Evolutionary conservation across 2,329 filamentous ascomycete genomes (phyloP), one percentile per base, ranked within the genome.

Genomic region (Knoxdaviesia proteae): DNA sequence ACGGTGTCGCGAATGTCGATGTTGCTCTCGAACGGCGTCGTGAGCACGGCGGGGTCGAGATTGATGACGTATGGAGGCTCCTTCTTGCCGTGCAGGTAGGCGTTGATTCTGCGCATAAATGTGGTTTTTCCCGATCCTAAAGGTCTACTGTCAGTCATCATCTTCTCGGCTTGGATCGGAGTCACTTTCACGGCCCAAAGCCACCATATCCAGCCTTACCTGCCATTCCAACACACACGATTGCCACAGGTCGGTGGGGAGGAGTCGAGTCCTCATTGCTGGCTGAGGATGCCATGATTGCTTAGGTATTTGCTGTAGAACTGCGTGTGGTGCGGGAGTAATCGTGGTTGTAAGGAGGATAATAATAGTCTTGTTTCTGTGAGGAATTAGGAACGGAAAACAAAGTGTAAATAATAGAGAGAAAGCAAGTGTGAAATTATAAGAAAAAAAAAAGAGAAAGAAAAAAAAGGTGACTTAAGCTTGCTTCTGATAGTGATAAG

Each of bases 1-100:
- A 98, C 88, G 31, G 83, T 90, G 62, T 98, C 90, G 54, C 92
- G 84, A 52, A 98, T 98, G 61, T 98, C 90, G 62, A 98, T 96
- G 61, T 98, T 98, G 59, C 81, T 77, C 51, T 94, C 88, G 56
- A 94, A 98, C 3, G 92, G 90, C 6, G 94, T 82, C 50, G 80
- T 84, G 54, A 87, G 73, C 6, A 98, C 90, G 36, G 92, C 90
- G 1, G 90, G 90, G 56, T 98, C 90, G 48, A 98, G 80, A 60
- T 98, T 98, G 56, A 98, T 77, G 46, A 96, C 86, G 59, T 98
- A 98, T 5, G 92, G 90, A 1, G 84, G 77, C 11, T 78, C 72
- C 45, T 79, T 74, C 53, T 87, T 72, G 5, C 71, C 71, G 56
- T 96, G 88, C 4, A 98, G 77, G 57, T 98, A 73, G 1, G 88